Evolutionary conservation across 106 monocot species (phyloP).

Genomic region (Triglochin maritima): DNA sequence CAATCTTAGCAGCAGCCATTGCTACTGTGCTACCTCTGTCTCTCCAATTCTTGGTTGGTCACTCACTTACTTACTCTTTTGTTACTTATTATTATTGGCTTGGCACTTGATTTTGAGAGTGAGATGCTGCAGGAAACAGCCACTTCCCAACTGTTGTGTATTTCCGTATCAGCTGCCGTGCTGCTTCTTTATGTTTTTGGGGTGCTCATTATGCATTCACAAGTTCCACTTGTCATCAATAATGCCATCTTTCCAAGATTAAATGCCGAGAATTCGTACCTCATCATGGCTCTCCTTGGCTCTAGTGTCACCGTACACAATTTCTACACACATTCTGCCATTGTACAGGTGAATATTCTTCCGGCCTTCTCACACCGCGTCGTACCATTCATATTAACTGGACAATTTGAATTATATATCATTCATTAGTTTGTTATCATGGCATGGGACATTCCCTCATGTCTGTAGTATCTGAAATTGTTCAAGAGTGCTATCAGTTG

Average conservation of each 20-base stretch:
- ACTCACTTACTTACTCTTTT: background rate
- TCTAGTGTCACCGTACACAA: conserved; percentile 35
- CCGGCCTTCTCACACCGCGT: no score
- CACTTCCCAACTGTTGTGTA: conserved; percentile 9
- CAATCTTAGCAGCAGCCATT: conserved; percentile 7
- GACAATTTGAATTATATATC: no score
- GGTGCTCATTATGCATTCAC: conserved; percentile 13
- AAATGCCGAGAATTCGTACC: conserved; percentile 15
- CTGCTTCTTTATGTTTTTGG: conserved; percentile 28
- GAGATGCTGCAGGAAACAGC: no score
- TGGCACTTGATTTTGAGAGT: background rate
- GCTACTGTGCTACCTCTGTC: conserved; percentile 7
- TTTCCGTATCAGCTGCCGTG: conserved; percentile 13
- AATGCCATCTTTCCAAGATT: conserved; percentile 13
- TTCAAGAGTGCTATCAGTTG: no score
- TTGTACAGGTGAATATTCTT: conserved; percentile 6
- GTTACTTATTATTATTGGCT: background rate
- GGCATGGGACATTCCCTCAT: no score
- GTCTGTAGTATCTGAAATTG: no score
- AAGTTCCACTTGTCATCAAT: conserved; percentile 6
- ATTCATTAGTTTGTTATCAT: no score
- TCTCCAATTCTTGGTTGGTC: conserved; percentile 10
- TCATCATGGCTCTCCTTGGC: conserved; percentile 38
- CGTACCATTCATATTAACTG: no score
- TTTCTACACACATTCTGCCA: conserved; percentile 28